Evolutionary conservation across 345 rosid species (phyloP).

Genomic region (Citrus unshiu): DNA sequence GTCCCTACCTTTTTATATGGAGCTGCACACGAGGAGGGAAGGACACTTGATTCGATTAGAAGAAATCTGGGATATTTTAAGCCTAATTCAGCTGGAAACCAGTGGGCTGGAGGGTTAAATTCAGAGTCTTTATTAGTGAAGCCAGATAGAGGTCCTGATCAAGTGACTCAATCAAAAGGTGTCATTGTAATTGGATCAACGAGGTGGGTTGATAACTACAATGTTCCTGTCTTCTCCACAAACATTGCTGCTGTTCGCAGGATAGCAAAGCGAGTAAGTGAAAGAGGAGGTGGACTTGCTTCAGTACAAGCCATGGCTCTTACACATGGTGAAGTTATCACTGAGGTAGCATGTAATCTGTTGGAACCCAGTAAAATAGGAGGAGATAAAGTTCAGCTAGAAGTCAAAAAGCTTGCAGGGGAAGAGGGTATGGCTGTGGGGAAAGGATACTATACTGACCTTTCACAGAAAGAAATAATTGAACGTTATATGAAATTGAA

Average conservation of each 20-base stretch:
- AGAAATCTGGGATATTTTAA: constrained; percentile 86
- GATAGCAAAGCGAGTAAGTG: constrained; percentile 64
- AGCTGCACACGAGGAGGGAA: constrained; percentile 59
- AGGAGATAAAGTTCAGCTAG: constrained; percentile 63
- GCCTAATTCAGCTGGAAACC: constrained; percentile 59
- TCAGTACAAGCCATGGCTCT: constrained; percentile 95
- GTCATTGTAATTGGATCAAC: constrained; percentile 73
- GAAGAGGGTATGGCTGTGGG: constrained; percentile 62
- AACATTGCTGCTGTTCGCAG: constrained; percentile 52
- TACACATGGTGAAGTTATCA: constrained; percentile 53
- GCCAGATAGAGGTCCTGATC: constrained; percentile 71
- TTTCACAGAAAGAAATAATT: constrained; percentile 52
- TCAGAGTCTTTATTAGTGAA: constrained; percentile 42
- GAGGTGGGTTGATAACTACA: constrained; percentile 81
- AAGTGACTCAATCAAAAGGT: constrained; percentile 54
- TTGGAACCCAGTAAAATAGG: constrained; percentile 67
- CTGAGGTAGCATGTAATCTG: constrained; percentile 89
- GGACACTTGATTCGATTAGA: constrained; percentile 73
- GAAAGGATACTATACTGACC: constrained; percentile 74
- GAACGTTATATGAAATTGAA: constrained; percentile 42
- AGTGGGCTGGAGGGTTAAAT: constrained; percentile 66
- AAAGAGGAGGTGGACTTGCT: constrained; percentile 78
- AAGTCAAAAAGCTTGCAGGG: constrained; percentile 63
- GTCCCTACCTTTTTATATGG: constrained; percentile 87
- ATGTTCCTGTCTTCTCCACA: constrained; percentile 63